These are phyloP conservation scores for Nicotiana sylvestris DNA, from an alignment of 257 asterid genomes.

Conservation along the genomic window DNA sequence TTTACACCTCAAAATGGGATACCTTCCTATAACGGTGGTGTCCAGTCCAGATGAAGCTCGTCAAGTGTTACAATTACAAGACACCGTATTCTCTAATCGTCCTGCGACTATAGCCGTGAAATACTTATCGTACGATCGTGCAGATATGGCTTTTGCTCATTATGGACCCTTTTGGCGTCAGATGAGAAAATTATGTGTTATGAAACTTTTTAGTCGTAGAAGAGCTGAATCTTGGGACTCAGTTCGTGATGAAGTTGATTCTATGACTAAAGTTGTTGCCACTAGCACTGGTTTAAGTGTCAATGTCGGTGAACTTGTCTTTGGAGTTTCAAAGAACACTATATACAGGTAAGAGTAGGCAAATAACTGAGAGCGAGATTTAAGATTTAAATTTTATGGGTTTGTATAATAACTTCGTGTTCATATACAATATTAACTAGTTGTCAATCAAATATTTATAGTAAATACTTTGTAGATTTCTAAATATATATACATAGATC, in stretches of 20 bases:
- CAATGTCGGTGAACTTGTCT: slow-evolving; percentile 59
- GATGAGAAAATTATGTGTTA: slow-evolving; percentile 66
- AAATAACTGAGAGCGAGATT: no score
- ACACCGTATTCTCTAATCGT: slow-evolving; percentile 58
- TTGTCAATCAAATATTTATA: no score
- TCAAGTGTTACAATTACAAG: slow-evolving; percentile 54
- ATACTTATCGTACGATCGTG: slow-evolving; percentile 52
- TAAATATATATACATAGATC: no score
- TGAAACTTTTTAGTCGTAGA: slow-evolving; percentile 62
- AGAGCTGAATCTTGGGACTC: slow-evolving; percentile 81
- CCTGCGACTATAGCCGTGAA: slow-evolving; percentile 53
- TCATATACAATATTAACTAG: no score
- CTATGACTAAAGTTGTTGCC: slow-evolving; percentile 35
- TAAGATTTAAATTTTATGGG: no score
- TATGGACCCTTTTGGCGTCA: slow-evolving; percentile 85
- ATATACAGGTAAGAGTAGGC: slow-evolving; percentile 20
- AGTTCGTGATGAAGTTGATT: slow-evolving; percentile 60
- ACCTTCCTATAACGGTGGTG: slow-evolving; percentile 33
- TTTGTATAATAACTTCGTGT: no score
- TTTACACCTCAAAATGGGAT: slow-evolving; percentile 1
- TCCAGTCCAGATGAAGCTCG: slow-evolving; percentile 59
- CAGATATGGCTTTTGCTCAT: slow-evolving; percentile 76
- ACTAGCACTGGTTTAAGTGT: slow-evolving; percentile 24
- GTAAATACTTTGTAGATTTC: no score
- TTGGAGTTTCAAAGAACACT: slow-evolving; percentile 49